These are phyloP conservation scores for Saccharomyces hybrid DNA, from an alignment of 1,139 yeast species.

Conservation along the genomic window DNA sequence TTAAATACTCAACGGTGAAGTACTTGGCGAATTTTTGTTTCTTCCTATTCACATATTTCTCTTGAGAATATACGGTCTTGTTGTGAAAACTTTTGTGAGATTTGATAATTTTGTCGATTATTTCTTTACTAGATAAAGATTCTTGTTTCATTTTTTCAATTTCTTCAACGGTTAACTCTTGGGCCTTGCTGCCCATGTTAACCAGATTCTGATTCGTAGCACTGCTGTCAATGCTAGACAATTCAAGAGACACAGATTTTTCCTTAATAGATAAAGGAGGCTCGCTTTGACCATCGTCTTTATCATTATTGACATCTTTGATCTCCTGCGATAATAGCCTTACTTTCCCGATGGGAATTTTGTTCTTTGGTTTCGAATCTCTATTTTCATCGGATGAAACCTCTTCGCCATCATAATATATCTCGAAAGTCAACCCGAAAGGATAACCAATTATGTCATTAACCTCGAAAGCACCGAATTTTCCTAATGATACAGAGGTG, in stretches of 20 bases:
- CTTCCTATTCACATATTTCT: constrained; percentile 82
- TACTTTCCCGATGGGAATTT: constrained; percentile 26
- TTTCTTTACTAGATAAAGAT: constrained; percentile 67
- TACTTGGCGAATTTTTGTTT: constrained; percentile 84
- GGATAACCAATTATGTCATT: constrained; percentile 72
- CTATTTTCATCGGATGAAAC: constrained; percentile 26
- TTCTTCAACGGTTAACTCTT: constrained; percentile 64
- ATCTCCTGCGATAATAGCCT: constrained; percentile 6
- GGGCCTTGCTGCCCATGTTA: constrained; percentile 70
- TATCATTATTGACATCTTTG: constrained; percentile 1
- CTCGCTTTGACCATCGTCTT: constrained; percentile 15
- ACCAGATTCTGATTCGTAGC: constrained; percentile 64
- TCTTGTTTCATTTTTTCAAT: constrained; percentile 71
- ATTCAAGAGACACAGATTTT: constrained; percentile 19
- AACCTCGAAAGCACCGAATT: constrained; percentile 79
- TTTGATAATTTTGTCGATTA: constrained; percentile 73
- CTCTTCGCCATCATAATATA: constrained; percentile 42
- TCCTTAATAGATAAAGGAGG: constrained; percentile 28
- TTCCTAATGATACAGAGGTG: constrained; percentile 66
- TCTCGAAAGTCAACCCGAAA: constrained; percentile 86
- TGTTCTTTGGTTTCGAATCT: constrained; percentile 23
- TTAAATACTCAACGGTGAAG: constrained; percentile 73
- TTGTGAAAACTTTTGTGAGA: constrained; percentile 83
- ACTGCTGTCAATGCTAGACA: constrained; percentile 37
- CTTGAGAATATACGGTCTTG: constrained; percentile 85